Conservation (phyloP, 164 flowering plant genomes). For the Kalanchoe fedtschenkoi region DNA sequence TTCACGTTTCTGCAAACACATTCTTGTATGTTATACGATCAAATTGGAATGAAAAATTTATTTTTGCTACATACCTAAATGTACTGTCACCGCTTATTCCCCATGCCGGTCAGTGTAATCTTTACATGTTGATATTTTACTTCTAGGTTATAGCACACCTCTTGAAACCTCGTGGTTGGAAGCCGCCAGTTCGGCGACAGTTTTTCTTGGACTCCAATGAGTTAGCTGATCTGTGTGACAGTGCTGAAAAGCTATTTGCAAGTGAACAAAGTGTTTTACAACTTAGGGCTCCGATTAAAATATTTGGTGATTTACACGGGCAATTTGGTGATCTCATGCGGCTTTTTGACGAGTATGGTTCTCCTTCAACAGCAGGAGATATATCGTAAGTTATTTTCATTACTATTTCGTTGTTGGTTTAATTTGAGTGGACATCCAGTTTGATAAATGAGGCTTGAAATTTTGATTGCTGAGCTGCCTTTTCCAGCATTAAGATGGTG, state of each 20-base stretch:
- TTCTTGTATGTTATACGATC: background rate
- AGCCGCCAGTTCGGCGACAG: constrained; percentile 95
- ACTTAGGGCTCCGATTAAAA: constrained; percentile 91
- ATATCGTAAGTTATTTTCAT: constrained; percentile 63
- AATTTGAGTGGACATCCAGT: background rate
- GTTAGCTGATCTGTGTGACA: constrained; percentile 94
- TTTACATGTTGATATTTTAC: background rate
- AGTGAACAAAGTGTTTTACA: constrained; percentile 86
- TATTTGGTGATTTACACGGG: constrained; percentile 99
- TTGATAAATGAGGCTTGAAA: background rate
- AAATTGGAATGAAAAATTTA: too few relatives aligned
- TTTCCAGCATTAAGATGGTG: background rate
- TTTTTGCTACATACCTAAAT: too few relatives aligned
- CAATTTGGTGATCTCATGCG: constrained; percentile 99
- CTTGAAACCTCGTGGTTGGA: constrained; percentile 99
- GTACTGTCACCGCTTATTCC: background rate
- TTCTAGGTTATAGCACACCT: constrained; percentile 85
- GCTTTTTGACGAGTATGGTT: constrained; percentile 96
- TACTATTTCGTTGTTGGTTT: background rate
- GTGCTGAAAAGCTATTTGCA: constrained; percentile 81
- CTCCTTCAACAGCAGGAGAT: constrained; percentile 99
- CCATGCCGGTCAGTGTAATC: background rate
- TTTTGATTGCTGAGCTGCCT: background rate
- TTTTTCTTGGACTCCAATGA: constrained; percentile 97
- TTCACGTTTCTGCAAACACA: too few relatives aligned